These are phyloP conservation scores for Melanogaster broomeanus DNA, from an alignment of 768 basidiomycete genomes.

Conservation along the genomic window DNA sequence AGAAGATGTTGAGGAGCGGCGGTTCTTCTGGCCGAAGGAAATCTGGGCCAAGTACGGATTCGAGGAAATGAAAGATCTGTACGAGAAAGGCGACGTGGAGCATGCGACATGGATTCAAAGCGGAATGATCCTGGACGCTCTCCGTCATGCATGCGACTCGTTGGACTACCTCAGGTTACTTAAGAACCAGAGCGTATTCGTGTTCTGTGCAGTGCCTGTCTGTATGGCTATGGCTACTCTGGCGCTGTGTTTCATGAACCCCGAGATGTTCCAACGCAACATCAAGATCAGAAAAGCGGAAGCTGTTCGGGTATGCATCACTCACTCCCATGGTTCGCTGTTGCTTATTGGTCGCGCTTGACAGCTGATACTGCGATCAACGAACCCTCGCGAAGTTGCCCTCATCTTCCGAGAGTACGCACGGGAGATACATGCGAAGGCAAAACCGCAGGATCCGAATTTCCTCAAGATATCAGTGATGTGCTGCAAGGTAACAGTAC, in stretches of 20 bases:
- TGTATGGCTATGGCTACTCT: constrained; percentile 97
- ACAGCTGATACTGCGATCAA: constrained; percentile 89
- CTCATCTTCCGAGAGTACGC: too few species aligned
- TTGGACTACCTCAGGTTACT: constrained; percentile 88
- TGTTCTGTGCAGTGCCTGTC: constrained; percentile 93
- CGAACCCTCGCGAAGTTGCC: too few species aligned
- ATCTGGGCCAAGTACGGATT: constrained; percentile 87
- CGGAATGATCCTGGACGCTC: constrained; percentile 86
- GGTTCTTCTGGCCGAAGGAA: constrained; percentile 94
- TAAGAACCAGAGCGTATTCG: too few species aligned
- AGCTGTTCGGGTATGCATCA: constrained; percentile 69
- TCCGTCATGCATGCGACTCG: constrained; percentile 80
- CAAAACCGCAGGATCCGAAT: constrained; percentile 80
- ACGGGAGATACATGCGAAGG: constrained; percentile 81
- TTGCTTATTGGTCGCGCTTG: too few species aligned
- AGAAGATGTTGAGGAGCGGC: constrained; percentile 82
- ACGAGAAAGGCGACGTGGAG: constrained; percentile 54
- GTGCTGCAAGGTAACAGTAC: constrained; percentile 69
- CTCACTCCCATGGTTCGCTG: background rate
- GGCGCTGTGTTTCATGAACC: too few species aligned
- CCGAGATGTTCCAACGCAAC: too few species aligned
- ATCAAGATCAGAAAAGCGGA: too few species aligned
- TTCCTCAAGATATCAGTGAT: constrained; percentile 81
- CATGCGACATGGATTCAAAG: constrained; percentile 81
- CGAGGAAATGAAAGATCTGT: constrained; percentile 63